Conservation (phyloP, 805 yeast genomes). For the Wickerhamomyces bovis region DNA sequence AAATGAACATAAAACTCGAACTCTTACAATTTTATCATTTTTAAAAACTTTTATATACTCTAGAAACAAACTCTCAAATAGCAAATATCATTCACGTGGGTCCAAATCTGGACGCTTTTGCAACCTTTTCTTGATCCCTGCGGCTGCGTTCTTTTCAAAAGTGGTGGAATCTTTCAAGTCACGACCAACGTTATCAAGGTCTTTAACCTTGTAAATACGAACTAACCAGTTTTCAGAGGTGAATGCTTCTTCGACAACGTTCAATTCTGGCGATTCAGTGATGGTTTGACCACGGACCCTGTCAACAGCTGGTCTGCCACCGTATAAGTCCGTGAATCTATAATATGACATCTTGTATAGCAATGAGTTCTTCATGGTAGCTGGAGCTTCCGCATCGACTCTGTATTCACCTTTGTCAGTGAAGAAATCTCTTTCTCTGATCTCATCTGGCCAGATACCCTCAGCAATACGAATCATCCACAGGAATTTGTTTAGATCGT, state of each 20-base stretch:
- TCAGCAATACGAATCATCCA: slow-evolving; percentile 99
- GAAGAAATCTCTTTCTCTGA: slow-evolving; percentile 78
- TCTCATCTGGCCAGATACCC: slow-evolving; percentile 99
- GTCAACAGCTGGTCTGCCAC: slow-evolving; percentile 58
- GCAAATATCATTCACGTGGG: slow-evolving; percentile 24
- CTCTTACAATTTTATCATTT: background rate
- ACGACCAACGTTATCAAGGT: slow-evolving; percentile 82
- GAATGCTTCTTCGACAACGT: slow-evolving; percentile 86
- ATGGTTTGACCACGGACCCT: slow-evolving; percentile 85
- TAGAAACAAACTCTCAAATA: background rate
- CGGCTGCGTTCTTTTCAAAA: slow-evolving; percentile 36
- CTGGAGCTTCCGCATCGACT: slow-evolving; percentile 75
- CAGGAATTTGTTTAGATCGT: slow-evolving; percentile 90
- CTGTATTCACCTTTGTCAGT: slow-evolving; percentile 82
- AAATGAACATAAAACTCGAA: too few species aligned
- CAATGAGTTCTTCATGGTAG: slow-evolving; percentile 81
- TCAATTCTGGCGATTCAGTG: slow-evolving; percentile 51
- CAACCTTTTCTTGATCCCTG: slow-evolving; percentile 31
- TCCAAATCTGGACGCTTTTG: slow-evolving; percentile 52
- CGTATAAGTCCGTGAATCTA: slow-evolving; percentile 69
- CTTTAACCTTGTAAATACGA: slow-evolving; percentile 87
- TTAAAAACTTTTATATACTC: background rate
- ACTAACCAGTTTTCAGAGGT: slow-evolving; percentile 97
- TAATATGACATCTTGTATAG: slow-evolving; percentile 94
- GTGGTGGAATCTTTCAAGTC: slow-evolving; percentile 52